These are phyloP conservation scores for Platismatia glauca DNA, from an alignment of 495 filamentous ascomycete genomes.

Conservation along the genomic window DNA sequence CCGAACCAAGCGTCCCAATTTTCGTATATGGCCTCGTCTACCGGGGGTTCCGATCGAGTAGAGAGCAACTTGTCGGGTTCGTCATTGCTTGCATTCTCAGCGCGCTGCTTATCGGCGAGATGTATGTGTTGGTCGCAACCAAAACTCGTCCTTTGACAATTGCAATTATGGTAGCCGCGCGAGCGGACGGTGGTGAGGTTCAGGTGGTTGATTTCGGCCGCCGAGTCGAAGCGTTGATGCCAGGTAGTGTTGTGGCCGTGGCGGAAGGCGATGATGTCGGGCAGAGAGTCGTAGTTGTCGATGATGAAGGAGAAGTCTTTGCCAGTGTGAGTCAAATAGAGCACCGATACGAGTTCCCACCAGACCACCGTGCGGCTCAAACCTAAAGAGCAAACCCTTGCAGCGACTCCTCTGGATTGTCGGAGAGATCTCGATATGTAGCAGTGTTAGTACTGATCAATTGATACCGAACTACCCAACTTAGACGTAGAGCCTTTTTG, in stretches of 20 bases:
- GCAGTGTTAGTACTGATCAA: too few relatives aligned
- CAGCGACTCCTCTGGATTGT: too few relatives aligned
- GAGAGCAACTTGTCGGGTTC: background rate
- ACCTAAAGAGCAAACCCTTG: too few relatives aligned
- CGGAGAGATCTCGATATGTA: too few relatives aligned
- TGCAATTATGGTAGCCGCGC: background rate
- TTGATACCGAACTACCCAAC: too few relatives aligned
- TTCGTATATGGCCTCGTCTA: background rate
- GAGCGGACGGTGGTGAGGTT: background rate
- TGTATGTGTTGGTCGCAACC: background rate
- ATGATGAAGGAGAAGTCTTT: slow-evolving; percentile 30
- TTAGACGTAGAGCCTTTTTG: too few relatives aligned
- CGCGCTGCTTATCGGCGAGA: background rate
- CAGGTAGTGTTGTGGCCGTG: slow-evolving; percentile 54
- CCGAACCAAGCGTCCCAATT: background rate
- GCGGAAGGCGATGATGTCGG: slow-evolving; percentile 59
- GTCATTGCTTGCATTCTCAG: too few relatives aligned
- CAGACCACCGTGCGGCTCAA: too few relatives aligned
- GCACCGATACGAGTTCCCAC: too few relatives aligned
- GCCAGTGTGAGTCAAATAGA: too few relatives aligned
- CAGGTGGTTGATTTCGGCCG: background rate
- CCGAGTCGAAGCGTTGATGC: slow-evolving; percentile 45
- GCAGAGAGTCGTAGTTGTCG: slow-evolving; percentile 55
- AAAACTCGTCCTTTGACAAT: background rate
- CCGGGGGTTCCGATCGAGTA: background rate